Percentiles rank a stretch among this genome's conserved stretches.
Conservation (phyloP, 2,329 filamentous ascomycete genomes). For the Phialocephala sp. region DNA sequence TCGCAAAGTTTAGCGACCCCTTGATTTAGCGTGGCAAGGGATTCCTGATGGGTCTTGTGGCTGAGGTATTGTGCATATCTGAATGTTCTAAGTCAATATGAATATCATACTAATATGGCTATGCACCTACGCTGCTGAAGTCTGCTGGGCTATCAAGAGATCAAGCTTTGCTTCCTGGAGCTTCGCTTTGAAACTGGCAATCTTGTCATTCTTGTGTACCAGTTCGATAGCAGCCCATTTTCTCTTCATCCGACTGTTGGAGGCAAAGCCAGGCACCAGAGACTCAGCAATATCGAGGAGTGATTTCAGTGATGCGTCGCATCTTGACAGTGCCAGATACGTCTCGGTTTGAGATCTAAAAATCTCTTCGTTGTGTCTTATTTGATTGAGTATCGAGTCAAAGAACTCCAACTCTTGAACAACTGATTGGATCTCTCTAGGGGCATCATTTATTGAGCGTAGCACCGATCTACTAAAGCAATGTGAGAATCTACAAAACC, state of each 20-base stretch:
- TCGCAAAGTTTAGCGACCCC: slow-evolving; percentile 6
- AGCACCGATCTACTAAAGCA: slow-evolving; percentile 2
- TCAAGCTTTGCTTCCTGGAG: slow-evolving; percentile 11
- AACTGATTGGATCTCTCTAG: slow-evolving; percentile 16
- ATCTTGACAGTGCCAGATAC: not conserved
- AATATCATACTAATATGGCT: not conserved
- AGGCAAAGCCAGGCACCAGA: slow-evolving; percentile 14
- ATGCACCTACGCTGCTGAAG: slow-evolving; percentile 8
- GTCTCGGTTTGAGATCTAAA: not conserved
- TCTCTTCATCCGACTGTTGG: slow-evolving; percentile 6
- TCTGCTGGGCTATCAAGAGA: slow-evolving; percentile 10
- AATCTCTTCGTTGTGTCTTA: slow-evolving; percentile 9
- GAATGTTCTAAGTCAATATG: not conserved
- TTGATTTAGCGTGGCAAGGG: not conserved
- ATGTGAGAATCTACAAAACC: not conserved
- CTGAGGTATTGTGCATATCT: not conserved
- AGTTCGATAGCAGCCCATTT: slow-evolving; percentile 16
- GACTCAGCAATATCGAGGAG: slow-evolving; percentile 13
- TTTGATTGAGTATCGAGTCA: slow-evolving; percentile 9
- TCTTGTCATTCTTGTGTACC: slow-evolving; percentile 16
- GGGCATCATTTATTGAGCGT: slow-evolving; percentile 12
- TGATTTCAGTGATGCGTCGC: not conserved
- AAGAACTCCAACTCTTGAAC: slow-evolving; percentile 13
- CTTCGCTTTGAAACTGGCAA: slow-evolving; percentile 11
- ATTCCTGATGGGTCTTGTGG: slow-evolving; percentile 8